These are phyloP conservation scores for Fagus crenata DNA, from an alignment of 306 rosid genomes.

Conservation along the genomic window DNA sequence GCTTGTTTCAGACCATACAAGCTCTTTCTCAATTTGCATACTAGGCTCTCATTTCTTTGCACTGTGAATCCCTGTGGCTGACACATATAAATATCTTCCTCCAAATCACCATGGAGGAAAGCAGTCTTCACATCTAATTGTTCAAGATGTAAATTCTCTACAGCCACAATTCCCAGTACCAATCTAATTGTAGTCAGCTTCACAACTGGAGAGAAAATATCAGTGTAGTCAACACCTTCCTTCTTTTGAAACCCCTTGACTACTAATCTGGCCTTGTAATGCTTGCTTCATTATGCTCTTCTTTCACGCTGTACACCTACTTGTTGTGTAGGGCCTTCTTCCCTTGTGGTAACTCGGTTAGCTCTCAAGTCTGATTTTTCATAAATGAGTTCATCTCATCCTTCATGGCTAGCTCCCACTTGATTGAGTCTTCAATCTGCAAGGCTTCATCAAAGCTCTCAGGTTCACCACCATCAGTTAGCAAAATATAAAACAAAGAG, in stretches of 20 bases:
- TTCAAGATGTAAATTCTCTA: neutral
- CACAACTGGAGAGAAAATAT: neutral
- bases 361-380: neutral
- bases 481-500: neutral
- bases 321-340: neutral
- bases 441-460: neutral
- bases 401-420: slow-evolving; percentile 4
- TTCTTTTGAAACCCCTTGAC: neutral
- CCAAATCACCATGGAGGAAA: neutral
- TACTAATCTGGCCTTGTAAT: neutral
- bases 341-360: neutral
- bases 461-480: neutral
- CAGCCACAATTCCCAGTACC: neutral
- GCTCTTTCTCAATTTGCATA: no score
- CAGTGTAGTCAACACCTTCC: neutral
- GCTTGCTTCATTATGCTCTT: neutral
- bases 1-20: no score
- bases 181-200: neutral
- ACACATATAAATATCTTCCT: no score
- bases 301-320: neutral
- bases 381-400: neutral
- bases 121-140: neutral
- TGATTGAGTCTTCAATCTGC: neutral
- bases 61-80: no score
- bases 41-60: no score